Conservation (phyloP, 2,329 filamentous ascomycete species). For the Aspergillus eucalypticola region DNA sequence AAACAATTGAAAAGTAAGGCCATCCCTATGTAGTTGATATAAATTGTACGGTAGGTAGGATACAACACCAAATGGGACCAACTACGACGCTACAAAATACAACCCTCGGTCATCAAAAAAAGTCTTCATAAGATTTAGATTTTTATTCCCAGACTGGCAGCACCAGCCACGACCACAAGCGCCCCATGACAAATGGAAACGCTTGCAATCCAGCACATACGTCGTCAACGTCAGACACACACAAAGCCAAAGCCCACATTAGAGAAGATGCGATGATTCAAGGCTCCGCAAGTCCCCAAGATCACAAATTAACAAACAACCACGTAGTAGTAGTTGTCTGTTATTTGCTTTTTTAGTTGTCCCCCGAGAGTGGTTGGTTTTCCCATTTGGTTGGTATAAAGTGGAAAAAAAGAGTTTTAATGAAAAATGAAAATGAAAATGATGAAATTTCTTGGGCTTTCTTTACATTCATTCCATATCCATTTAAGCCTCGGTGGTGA, state of each 20-base stretch:
- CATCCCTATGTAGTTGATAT: too few relatives aligned
- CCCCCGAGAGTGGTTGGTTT: background rate
- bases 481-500: conserved; percentile 82
- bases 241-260: background rate
- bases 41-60: too few relatives aligned
- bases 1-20: too few relatives aligned
- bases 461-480: conserved; percentile 49
- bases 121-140: background rate
- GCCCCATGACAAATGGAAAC: background rate
- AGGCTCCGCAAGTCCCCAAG: background rate
- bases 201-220: background rate
- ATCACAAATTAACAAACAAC: too few relatives aligned
- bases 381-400: background rate
- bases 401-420: background rate
- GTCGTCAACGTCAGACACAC: background rate
- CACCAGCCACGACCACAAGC: conserved; percentile 6
- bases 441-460: conserved; percentile 17
- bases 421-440: background rate
- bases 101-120: background rate
- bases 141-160: conserved; percentile 10
- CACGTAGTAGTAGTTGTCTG: background rate
- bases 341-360: too few relatives aligned
- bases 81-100: background rate
- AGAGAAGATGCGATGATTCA: background rate
- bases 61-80: too few relatives aligned